Base-by-base conservation (phyloP, 2,329 filamentous ascomycete species). In the Diaporthe sp. region DNA sequence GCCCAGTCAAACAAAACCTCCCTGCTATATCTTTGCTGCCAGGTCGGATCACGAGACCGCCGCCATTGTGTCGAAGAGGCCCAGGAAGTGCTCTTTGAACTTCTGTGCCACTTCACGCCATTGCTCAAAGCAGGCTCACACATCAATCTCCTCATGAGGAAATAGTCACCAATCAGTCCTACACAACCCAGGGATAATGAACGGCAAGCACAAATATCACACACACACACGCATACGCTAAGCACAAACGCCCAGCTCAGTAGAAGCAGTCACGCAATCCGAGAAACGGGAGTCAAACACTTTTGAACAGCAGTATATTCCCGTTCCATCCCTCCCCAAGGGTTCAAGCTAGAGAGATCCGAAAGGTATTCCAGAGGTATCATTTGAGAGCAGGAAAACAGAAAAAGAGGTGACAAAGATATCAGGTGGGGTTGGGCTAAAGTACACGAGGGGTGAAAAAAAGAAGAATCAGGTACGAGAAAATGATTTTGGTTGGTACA, bases 331-430 rank as follows among this genome's bases (percentile, higher is more conserved):
- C 35, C 38, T 25, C 61, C 55, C 47, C 33, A 3, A 67, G 6
- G 35, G 50, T 35, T 42, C 12, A 67, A 50, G 61, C 61, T 52
- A 67, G 28, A 38, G 50, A 73, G n/a, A 70, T n/a, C 45, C 52
- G 45, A 75, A 75, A 71, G 33, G 57, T 75, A 74, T 74, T 75
- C 58, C 58, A 71, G 74, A 75, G 74, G 74, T 75, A 75, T 75
- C 74, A 75, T 71, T 70, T 47, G 42, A 47, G 42, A 19, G 42
- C 9, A 19, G 22, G 22, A n/a, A 25, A 45, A 25, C 7, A 30
- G 25, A 42, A 52, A n/a, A 1, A 15, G 2, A 9, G n/a, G 9
- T 47, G 3, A 30, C 25, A 28, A 47, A 35, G 10, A 57, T 28
- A 35, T 28, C 61, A 30, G 22, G n/a, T n/a, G 12, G 5, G 35